Percentiles rank a stretch among this genome's conserved stretches.
These are phyloP conservation scores for Colletotrichum sp. DNA, from an alignment of 2,329 filamentous ascomycete species.

Conservation along the genomic window DNA sequence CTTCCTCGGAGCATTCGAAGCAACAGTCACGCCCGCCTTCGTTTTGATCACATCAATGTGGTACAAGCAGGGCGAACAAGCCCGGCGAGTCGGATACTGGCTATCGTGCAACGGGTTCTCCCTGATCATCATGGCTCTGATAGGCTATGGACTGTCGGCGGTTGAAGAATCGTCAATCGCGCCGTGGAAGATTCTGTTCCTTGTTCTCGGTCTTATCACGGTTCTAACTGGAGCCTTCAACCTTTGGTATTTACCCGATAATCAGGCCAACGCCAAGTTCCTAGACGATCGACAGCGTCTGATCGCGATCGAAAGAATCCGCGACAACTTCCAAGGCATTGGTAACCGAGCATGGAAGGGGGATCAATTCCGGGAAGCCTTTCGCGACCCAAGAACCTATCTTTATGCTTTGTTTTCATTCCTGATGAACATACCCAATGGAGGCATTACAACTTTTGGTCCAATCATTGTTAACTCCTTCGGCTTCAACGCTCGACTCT, in stretches of 20 bases:
- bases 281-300: slow-evolving; percentile 57
- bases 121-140: slow-evolving; percentile 21
- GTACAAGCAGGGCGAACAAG: slow-evolving; percentile 35
- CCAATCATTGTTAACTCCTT: slow-evolving; percentile 23
- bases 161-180: slow-evolving; percentile 2
- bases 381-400: slow-evolving; percentile 57
- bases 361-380: slow-evolving; percentile 49
- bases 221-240: slow-evolving; percentile 20
- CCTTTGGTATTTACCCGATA: slow-evolving; percentile 51
- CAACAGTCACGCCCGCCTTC: slow-evolving; percentile 27
- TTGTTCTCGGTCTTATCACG: slow-evolving; percentile 32
- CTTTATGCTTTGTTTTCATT: slow-evolving; percentile 54
- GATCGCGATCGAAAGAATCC: slow-evolving; percentile 54
- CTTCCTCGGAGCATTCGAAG: slow-evolving; percentile 28
- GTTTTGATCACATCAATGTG: slow-evolving; percentile 28
- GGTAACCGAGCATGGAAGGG: slow-evolving; percentile 53
- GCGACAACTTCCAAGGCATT: slow-evolving; percentile 53
- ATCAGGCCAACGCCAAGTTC: slow-evolving; percentile 63
- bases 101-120: slow-evolving; percentile 24
- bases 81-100: slow-evolving; percentile 30
- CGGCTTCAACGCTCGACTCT: slow-evolving; percentile 14
- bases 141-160: slow-evolving; percentile 26
- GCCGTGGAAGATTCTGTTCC: slow-evolving; percentile 28
- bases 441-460: slow-evolving; percentile 23
- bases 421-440: slow-evolving; percentile 24